Percentiles rank a stretch among this genome's conserved stretches.
phyloP scores from a whole-genome alignment of 305 asterid genomes.

The Salvia sclarea region DNA sequence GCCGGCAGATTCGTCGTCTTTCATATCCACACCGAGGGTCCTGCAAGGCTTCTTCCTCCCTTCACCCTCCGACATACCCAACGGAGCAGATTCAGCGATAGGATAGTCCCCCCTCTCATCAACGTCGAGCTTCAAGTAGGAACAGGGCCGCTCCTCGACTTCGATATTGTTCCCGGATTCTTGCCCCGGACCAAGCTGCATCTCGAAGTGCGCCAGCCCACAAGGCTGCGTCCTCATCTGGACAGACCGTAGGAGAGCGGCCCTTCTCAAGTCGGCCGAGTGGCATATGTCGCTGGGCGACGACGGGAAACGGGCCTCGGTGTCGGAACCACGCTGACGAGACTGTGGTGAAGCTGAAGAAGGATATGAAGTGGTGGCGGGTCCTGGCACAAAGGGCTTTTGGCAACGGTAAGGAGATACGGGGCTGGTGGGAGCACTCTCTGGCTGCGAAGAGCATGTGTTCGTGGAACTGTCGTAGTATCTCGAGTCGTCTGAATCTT shows the following conservation, averaged over 20 bases:
- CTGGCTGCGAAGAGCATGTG: constrained; percentile 52
- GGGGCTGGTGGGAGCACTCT: constrained; percentile 61
- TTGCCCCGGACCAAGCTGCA: constrained; percentile 48
- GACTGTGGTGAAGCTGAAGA: constrained; percentile 46
- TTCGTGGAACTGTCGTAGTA: constrained; percentile 46
- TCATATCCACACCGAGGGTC: constrained; percentile 38
- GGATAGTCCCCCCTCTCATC: constrained; percentile 56
- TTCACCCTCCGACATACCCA: constrained; percentile 38
- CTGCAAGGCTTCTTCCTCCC: constrained; percentile 45
- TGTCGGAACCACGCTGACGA: constrained; percentile 85
- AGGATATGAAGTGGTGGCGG: constrained; percentile 40
- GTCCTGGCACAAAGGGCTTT: constrained; percentile 38
- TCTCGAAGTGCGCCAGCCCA: constrained; percentile 51
- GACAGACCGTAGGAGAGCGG: constrained; percentile 82
- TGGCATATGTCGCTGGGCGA: constrained; percentile 97
- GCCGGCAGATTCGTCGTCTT: constrained; percentile 40
- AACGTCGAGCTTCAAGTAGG: constrained; percentile 54
- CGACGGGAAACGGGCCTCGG: constrained; percentile 90
- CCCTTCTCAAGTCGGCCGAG: constrained; percentile 85
- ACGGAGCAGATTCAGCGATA: constrained; percentile 47
- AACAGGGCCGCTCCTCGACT: constrained; percentile 58
- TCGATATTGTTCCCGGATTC: constrained; percentile 57
- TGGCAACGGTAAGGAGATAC: constrained; percentile 61
- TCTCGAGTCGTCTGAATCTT: constrained; percentile 62
- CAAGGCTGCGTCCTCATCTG: constrained; percentile 84